A percentile compares a stretch with the other conserved stretches of the same genome.
Evolutionary conservation across 192 early-diverging fungal species (phyloP).

Genomic region (Dimargaris verticillata): DNA sequence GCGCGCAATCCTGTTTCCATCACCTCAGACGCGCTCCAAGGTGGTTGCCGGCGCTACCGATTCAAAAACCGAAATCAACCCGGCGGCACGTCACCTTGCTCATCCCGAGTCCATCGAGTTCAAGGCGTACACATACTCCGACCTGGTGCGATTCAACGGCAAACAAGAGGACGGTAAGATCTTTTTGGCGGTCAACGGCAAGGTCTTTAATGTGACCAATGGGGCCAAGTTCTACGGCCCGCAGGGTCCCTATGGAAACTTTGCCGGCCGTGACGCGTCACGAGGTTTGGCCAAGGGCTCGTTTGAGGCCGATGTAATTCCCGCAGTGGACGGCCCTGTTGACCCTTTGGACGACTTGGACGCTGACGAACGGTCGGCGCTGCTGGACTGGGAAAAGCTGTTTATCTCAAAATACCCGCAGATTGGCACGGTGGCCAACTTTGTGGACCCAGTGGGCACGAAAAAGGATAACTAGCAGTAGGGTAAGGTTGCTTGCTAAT

Average conservation of each 20-base stretch:
- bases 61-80: neutral
- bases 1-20: slow-evolving; percentile 8
- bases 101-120: slow-evolving; percentile 9
- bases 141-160: neutral
- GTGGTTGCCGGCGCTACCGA: neutral
- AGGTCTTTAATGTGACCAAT: slow-evolving; percentile 76
- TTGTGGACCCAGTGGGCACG: too few relatives aligned
- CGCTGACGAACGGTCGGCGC: slow-evolving; percentile 48
- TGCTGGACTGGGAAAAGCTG: slow-evolving; percentile 64
- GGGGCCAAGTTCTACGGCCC: slow-evolving; percentile 84
- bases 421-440: slow-evolving; percentile 45
- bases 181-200: slow-evolving; percentile 67
- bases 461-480: too few relatives aligned
- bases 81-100: neutral
- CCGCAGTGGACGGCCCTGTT: slow-evolving; percentile 48
- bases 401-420: slow-evolving; percentile 66
- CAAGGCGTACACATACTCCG: slow-evolving; percentile 2
- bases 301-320: slow-evolving; percentile 61
- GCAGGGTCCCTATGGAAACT: slow-evolving; percentile 81
- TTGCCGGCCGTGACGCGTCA: slow-evolving; percentile 91
- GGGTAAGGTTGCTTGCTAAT: too few relatives aligned
- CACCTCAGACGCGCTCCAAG: neutral
- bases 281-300: slow-evolving; percentile 78
- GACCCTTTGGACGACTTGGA: slow-evolving; percentile 67
- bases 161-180: slow-evolving; percentile 21